Conservation (phyloP, 805 yeast genomes). For the Saccharomycopsis sp. region DNA sequence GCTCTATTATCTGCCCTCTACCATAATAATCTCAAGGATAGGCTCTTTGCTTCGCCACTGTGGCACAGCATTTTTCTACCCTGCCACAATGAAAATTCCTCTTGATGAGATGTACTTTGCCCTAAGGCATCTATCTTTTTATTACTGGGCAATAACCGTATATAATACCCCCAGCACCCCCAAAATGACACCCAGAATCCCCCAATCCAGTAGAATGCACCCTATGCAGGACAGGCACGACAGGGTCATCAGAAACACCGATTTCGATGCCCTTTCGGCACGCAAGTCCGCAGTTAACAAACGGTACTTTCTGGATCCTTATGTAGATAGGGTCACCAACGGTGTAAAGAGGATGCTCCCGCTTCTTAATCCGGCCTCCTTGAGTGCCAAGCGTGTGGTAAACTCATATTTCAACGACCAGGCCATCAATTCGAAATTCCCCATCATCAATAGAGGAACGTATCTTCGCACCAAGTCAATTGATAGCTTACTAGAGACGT, state of each 20-base stretch:
- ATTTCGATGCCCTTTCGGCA: conserved; percentile 53
- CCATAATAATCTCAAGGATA: no score
- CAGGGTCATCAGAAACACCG: conserved; percentile 47
- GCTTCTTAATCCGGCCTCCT: conserved; percentile 27
- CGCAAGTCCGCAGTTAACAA: conserved; percentile 39
- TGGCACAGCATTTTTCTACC: no score
- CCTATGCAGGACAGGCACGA: conserved; percentile 25
- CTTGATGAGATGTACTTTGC: no score
- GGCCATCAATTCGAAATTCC: conserved; percentile 37
- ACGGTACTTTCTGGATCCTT: conserved; percentile 42
- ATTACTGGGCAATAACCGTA: no score
- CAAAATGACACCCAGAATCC: neutral
- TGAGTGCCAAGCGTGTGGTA: neutral
- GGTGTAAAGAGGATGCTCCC: conserved; percentile 21
- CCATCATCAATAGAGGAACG: conserved; percentile 59
- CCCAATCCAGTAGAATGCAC: no score
- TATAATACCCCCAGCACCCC: no score
- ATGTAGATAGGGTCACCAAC: conserved; percentile 31
- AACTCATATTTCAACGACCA: conserved; percentile 24
- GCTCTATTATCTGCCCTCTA: no score
- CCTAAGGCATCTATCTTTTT: no score
- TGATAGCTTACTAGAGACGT: conserved; percentile 34
- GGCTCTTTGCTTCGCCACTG: no score
- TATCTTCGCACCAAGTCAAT: conserved; percentile 43
- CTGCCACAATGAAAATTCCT: no score